phyloP scores from a whole-genome alignment of 2,329 filamentous ascomycete species.

The Mycogone perniciosa region DNA sequence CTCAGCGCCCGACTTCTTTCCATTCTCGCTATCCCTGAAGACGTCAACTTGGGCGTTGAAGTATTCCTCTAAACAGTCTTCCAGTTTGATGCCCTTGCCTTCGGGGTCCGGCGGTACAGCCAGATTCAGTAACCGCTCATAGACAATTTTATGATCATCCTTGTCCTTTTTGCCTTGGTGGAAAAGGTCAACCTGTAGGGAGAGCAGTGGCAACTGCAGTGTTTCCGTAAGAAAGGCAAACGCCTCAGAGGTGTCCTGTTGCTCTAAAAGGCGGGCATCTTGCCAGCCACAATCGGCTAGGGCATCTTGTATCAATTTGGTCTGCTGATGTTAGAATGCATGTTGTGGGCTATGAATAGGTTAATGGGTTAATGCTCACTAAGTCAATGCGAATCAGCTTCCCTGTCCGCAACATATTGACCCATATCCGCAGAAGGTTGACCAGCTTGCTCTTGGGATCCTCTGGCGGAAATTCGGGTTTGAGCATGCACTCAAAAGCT shows the following conservation, averaged over 20 bases:
- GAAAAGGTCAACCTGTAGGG: slow-evolving; percentile 89
- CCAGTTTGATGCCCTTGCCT: slow-evolving; percentile 67
- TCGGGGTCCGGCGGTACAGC: slow-evolving; percentile 75
- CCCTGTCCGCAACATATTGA: slow-evolving; percentile 82
- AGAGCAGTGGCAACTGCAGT: slow-evolving; percentile 78
- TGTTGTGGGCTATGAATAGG: neutral
- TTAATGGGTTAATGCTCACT: slow-evolving; percentile 40
- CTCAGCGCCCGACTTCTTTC: slow-evolving; percentile 37
- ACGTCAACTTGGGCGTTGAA: slow-evolving; percentile 95
- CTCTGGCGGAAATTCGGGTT: slow-evolving; percentile 64
- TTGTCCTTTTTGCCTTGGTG: slow-evolving; percentile 80
- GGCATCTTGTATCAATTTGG: slow-evolving; percentile 73
- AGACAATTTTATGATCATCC: slow-evolving; percentile 91
- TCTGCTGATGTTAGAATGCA: slow-evolving; percentile 42
- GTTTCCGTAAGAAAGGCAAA: slow-evolving; percentile 93
- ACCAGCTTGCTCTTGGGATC: slow-evolving; percentile 65
- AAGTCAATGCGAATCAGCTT: slow-evolving; percentile 80
- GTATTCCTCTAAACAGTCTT: slow-evolving; percentile 88
- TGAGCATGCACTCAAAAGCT: slow-evolving; percentile 89
- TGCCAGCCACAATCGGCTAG: slow-evolving; percentile 83
- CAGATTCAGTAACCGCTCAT: slow-evolving; percentile 83
- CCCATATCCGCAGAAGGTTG: slow-evolving; percentile 79
- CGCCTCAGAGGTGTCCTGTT: slow-evolving; percentile 93
- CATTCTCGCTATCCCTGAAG: slow-evolving; percentile 59
- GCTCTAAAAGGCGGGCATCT: slow-evolving; percentile 67